phyloP scores from a whole-genome alignment of 2,329 filamentous ascomycete genomes.

The Neodidymelliopsis sp. region DNA sequence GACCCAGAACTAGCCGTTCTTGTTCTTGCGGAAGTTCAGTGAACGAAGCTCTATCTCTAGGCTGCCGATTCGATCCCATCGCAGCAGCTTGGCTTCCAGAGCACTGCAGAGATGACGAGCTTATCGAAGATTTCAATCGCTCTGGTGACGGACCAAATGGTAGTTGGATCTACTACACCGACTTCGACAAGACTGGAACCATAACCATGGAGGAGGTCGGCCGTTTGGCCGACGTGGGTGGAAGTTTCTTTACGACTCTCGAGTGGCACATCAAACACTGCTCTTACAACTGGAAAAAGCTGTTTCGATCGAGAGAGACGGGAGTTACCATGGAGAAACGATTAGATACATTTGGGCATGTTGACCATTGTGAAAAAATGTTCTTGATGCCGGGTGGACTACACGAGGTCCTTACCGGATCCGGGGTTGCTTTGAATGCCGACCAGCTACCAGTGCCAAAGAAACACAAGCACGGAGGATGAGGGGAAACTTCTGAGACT shows the following conservation, averaged over 20 bases:
- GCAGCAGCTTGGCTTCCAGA: constrained; percentile 3
- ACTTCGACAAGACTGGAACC: not conserved
- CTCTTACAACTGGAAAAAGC: constrained; percentile 5
- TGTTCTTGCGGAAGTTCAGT: not conserved
- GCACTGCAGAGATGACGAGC: constrained; percentile 1
- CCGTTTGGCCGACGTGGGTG: not conserved
- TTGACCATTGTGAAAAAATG: too few species aligned
- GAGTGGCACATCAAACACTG: constrained; percentile 3
- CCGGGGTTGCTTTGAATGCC: too few species aligned
- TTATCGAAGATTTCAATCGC: not conserved
- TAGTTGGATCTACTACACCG: constrained; percentile 1
- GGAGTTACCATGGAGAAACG: too few species aligned
- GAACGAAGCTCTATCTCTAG: not conserved
- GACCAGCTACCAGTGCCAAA: too few species aligned
- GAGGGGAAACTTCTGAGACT: too few species aligned
- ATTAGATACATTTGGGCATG: too few species aligned
- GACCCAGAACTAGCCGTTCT: not conserved
- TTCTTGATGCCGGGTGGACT: too few species aligned
- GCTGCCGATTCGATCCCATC: constrained; percentile 4
- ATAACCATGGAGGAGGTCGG: not conserved
- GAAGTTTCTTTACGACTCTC: constrained; percentile 1
- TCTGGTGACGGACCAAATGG: not conserved
- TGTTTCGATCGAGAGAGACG: too few species aligned
- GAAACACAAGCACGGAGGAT: too few species aligned
- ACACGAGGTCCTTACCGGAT: too few species aligned